Base-by-base conservation (phyloP, 139 green algal genomes). In the Coelastrella sp. region DNA sequence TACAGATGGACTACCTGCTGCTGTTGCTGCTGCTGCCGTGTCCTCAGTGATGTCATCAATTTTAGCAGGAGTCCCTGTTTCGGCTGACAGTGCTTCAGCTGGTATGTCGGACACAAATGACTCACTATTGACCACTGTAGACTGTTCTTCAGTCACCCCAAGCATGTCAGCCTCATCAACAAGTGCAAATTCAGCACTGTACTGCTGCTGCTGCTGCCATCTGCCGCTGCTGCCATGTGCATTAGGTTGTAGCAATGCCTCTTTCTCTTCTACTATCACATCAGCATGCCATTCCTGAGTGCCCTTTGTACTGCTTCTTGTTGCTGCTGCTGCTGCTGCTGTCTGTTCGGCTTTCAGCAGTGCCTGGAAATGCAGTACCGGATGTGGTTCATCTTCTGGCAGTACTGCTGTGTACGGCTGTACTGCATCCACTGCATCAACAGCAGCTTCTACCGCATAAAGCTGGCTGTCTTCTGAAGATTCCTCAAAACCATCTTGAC, bases 281-380 rank as follows among this genome's bases (percentile, higher is more conserved):
- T 57, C 45, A 23, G 11, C 45, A 9, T 57, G 45, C 15, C 45
- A 9, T 57, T 9, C n/a, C n/a, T n/a, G n/a, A n/a, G n/a, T n/a
- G n/a, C n/a, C n/a, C n/a, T n/a, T n/a, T n/a, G n/a, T n/a, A n/a
- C n/a, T n/a, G n/a, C n/a, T n/a, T n/a, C n/a, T 19, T 69, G 62
- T 30, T 69, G 62, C 62, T 69, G 62, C 72, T 67, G 43, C 72
- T 45, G 72, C 72, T 34, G 72, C 45, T 64, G 72, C 72, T 34
- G 72, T 48, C 19, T 80, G 72, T 30, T 80, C 30, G 59, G 72
- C 45, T 23, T 66, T 51, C 45, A 80, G 48, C 45, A 80, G 48
- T 4, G 72, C 45, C 15, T 66, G 72, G 72, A 80, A 80, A 53
- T 80, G 72, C 45, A 66, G 48, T 37, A 43, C 72, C 5, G 72